Percentiles rank a stretch among this genome's conserved stretches.
Evolutionary conservation across 148 eudicot species (phyloP).

Genomic region (Rhododendron henanense): DNA sequence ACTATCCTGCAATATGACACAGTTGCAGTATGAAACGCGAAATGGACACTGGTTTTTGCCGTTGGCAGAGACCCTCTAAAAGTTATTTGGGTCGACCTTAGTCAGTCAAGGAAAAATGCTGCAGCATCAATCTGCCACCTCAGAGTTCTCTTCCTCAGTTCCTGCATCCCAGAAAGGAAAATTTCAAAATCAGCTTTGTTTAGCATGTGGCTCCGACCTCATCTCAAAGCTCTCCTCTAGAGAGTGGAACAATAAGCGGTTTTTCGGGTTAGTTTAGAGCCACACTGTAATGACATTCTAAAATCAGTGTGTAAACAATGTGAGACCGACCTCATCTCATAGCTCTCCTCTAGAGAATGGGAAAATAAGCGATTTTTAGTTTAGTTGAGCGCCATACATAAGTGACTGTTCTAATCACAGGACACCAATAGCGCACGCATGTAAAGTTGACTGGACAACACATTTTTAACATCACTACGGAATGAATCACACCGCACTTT

Average conservation of each 20-base stretch:
- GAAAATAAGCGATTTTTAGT: background rate
- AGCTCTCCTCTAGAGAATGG: background rate
- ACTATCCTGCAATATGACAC: background rate
- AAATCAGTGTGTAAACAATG: background rate
- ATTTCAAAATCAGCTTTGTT: background rate
- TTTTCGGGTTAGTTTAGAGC: background rate
- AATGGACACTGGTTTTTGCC: background rate
- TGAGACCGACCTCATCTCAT: background rate
- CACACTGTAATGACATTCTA: background rate
- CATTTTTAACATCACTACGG: background rate
- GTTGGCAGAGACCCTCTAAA: background rate
- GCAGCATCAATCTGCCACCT: background rate
- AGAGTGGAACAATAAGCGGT: too few relatives aligned
- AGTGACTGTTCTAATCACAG: background rate
- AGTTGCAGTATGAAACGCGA: background rate
- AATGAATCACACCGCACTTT: background rate
- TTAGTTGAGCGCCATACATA: background rate
- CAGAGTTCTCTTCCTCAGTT: conserved; percentile 1
- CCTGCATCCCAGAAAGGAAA: background rate
- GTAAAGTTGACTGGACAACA: background rate
- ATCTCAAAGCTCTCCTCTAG: background rate
- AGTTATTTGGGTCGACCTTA: background rate
- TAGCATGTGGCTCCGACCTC: background rate
- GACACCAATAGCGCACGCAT: background rate
- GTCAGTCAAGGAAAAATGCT: background rate